Base-by-base conservation (phyloP, 208 protist genomes). In the Giardia duodenalis region DNA sequence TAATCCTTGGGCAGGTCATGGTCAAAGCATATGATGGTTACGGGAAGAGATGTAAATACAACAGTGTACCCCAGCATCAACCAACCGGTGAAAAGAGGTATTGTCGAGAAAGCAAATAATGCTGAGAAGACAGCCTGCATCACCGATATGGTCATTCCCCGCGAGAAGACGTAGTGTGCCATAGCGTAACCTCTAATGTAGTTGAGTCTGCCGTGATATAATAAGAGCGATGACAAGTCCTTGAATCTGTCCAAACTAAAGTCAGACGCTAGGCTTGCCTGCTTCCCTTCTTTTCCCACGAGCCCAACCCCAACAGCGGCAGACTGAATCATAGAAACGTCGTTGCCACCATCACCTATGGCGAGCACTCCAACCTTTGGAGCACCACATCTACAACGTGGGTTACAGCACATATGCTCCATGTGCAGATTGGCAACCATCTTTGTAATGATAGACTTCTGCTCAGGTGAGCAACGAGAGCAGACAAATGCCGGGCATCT, bases 241-340 rank as follows among this genome's bases (percentile, higher is more conserved):
- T n/a, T 46, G 42, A 89, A 89, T 45, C 42, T 19, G 10, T 44
- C 39, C 4, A 89, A 44, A 45, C 19, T 10, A 45, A 89, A 89
- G 42, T 89, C 86, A 46, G 86, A n/a, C 42, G 86, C 86, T 42
- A 89, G 4, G 42, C 19, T 44, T 43, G 93, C 93, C 46, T 94
- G 89, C 39, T 93, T 44, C 0, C 93, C 93, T 67, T 94, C 93
- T 43, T 47, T 47, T 4, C 93, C 93, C 30, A 39, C 2, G 46
- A 94, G 93, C 2, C 93, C 93, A 42, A 94, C 46, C 30, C 93
- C 93, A 47, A 94, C 93, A 19, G 92, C 3, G 1, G 93, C 92
- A 1, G 44, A 30, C 88, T 94, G 92, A 42, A 94, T 94, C 67
- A 94, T 94, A 2, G 92, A 94, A 3, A 94, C 93, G 44, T 94